A percentile compares a stretch with the other conserved stretches of the same genome.
Evolutionary conservation across 1,284 basidiomycete species (phyloP).

Genomic region (Cutaneotrichosporon mucoides): DNA sequence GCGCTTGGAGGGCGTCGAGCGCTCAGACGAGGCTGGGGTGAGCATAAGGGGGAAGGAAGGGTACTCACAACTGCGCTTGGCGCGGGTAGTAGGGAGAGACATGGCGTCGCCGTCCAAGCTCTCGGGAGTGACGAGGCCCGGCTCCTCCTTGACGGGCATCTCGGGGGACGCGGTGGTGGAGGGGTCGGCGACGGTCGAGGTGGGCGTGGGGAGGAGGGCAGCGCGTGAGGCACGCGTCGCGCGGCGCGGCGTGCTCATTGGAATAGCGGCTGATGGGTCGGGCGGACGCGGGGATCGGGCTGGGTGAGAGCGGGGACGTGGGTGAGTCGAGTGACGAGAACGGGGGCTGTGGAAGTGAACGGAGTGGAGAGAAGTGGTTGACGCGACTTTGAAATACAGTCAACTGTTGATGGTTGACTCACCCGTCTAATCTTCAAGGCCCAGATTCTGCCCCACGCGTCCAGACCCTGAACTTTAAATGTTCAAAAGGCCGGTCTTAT

Average conservation of each 20-base stretch:
- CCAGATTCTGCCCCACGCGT: neutral
- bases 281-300: neutral
- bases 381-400: neutral
- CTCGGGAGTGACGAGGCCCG: constrained; percentile 10
- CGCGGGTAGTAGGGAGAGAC: constrained; percentile 1
- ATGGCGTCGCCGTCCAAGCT: constrained; percentile 10
- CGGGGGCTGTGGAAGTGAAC: too few species aligned
- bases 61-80: constrained; percentile 8
- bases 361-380: neutral
- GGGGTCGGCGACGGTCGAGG: neutral
- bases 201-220: neutral
- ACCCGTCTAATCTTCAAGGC: neutral
- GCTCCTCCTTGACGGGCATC: constrained; percentile 12
- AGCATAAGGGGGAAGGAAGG: neutral
- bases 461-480: too few species aligned
- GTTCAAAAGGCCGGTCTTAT: too few species aligned
- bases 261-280: neutral
- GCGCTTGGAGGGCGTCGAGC: constrained; percentile 9
- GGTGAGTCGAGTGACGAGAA: neutral
- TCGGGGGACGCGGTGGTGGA: neutral
- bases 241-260: neutral
- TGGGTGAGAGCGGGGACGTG: neutral
- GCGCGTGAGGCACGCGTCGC: neutral
- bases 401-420: neutral
- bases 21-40: neutral